A percentile compares a stretch with the other conserved stretches of the same genome.
Conservation (phyloP, 164 flowering plant species). For the Sedum album region DNA sequence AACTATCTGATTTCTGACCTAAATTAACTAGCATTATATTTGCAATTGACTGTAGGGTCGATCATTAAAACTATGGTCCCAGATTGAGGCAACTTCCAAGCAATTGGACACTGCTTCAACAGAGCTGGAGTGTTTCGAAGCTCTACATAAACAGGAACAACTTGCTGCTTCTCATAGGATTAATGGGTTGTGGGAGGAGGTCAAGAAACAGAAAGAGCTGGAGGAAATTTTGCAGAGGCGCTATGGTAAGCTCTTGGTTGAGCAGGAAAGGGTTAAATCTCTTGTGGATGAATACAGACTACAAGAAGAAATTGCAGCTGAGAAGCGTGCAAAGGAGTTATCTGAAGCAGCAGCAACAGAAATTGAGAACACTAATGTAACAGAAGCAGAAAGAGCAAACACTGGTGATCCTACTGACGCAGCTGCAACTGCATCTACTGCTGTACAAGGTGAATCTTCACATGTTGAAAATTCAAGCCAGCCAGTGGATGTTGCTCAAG, state of each 20-base stretch:
- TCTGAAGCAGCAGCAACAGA: neutral
- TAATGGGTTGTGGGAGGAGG: constrained; percentile 61
- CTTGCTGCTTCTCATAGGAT: constrained; percentile 67
- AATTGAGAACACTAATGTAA: neutral
- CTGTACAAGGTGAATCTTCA: neutral
- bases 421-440: neutral
- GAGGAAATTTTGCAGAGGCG: constrained; percentile 60
- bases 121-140: constrained; percentile 86
- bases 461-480: neutral
- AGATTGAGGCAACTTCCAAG: constrained; percentile 76
- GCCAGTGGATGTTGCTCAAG: neutral
- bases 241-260: constrained; percentile 54
- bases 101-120: constrained; percentile 86
- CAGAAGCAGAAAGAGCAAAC: neutral
- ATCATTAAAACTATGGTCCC: constrained; percentile 40
- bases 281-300: constrained; percentile 32
- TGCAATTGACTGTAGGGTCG: neutral
- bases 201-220: constrained; percentile 81
- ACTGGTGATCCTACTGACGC: too few species aligned
- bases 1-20: too few species aligned
- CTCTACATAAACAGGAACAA: constrained; percentile 78
- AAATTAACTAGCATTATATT: neutral
- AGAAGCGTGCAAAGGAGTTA: neutral
- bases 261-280: constrained; percentile 45
- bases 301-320: constrained; percentile 26